Conservation (phyloP, 73 alveolate genomes). For the Diophrys sp. region DNA sequence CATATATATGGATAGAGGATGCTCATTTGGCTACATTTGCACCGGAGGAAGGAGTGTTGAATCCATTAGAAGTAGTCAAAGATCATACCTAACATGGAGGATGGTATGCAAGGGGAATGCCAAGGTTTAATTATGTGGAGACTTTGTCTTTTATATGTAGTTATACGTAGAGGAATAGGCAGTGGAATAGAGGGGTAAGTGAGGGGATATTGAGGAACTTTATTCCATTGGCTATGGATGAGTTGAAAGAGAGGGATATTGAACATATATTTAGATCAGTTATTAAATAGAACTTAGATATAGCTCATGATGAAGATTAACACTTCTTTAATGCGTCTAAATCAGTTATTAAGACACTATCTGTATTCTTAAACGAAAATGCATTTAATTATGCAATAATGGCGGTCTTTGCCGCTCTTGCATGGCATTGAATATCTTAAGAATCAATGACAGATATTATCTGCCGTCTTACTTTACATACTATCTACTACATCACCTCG, state of each 20-base stretch:
- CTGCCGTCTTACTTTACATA: too few relatives aligned
- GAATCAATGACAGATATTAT: too few relatives aligned
- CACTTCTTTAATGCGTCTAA: background rate
- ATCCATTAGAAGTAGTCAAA: background rate
- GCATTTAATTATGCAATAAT: too few relatives aligned
- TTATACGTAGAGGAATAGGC: background rate
- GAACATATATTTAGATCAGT: conserved; percentile 1
- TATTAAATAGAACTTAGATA: background rate
- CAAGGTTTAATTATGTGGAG: background rate
- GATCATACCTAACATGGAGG: background rate
- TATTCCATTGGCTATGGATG: background rate
- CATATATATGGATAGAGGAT: background rate
- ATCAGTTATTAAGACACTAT: background rate
- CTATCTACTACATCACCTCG: too few relatives aligned
- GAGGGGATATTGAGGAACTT: background rate
- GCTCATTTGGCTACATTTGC: background rate
- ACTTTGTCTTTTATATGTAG: background rate
- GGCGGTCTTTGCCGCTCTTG: too few relatives aligned
- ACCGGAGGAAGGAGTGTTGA: background rate
- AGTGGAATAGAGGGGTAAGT: background rate
- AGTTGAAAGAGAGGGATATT: background rate
- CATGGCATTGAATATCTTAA: too few relatives aligned
- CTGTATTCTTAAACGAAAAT: background rate
- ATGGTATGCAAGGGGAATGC: background rate
- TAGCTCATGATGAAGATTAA: background rate